Evolutionary conservation across 2,329 filamentous ascomycete genomes (phyloP).

Genomic region (Venturia oleaginea): DNA sequence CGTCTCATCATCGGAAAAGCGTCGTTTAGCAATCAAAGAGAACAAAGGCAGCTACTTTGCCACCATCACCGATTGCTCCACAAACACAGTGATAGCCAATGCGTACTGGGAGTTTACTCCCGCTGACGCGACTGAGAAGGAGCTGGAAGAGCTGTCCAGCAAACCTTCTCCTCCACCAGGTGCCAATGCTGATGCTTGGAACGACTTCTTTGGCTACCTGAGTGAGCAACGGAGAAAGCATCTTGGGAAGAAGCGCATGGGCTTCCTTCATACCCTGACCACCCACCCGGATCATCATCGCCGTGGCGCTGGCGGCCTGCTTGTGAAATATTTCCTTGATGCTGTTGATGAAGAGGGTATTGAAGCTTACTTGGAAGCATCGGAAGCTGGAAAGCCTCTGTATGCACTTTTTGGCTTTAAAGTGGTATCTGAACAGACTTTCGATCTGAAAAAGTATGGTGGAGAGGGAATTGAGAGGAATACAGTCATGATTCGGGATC

Average conservation of each 20-base stretch:
- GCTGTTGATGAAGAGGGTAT: slow-evolving; percentile 32
- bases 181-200: slow-evolving; percentile 13
- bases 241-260: slow-evolving; percentile 10
- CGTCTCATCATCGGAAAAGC: background rate
- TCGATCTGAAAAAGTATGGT: slow-evolving; percentile 13
- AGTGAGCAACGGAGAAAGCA: background rate
- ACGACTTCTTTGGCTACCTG: slow-evolving; percentile 14
- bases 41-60: slow-evolving; percentile 7
- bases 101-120: slow-evolving; percentile 12
- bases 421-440: slow-evolving; percentile 5
- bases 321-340: slow-evolving; percentile 31
- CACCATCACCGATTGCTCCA: background rate
- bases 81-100: slow-evolving; percentile 10
- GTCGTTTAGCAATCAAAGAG: background rate
- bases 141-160: slow-evolving; percentile 4
- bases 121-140: background rate
- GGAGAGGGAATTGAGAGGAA: slow-evolving; percentile 8
- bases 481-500: slow-evolving; percentile 12
- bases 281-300: slow-evolving; percentile 33
- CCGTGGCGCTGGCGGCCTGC: slow-evolving; percentile 29
- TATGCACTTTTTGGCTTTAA: slow-evolving; percentile 32
- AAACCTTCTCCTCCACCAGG: slow-evolving; percentile 2
- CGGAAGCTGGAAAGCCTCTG: slow-evolving; percentile 27
- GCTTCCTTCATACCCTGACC: slow-evolving; percentile 19
- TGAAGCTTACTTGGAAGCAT: slow-evolving; percentile 32